Base-by-base conservation (phyloP, 2,329 filamentous ascomycete genomes). In the Aspergillus terreus region DNA sequence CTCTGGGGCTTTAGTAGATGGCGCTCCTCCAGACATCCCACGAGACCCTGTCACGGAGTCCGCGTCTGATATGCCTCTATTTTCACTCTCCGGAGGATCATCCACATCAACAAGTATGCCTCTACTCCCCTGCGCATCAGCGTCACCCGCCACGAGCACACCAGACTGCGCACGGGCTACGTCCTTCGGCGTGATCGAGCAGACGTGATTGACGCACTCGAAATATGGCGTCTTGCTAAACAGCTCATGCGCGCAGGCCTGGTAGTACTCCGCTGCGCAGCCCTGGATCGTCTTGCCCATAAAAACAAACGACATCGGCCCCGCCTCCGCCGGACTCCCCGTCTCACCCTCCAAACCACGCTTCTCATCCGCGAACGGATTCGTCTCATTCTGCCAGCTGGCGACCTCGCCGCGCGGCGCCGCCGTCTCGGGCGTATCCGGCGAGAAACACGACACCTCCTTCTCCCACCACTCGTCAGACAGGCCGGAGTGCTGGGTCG, bases 241-340 rank as follows among this genome's bases (percentile, higher is more conserved):
- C n/a, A 72, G 55, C 42, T 77, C 74, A 53, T 76, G 69, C 1
- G 73, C 69, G 55, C 72, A 74, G 4, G 74, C 75, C 58, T 76
- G 73, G 46, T 71, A 74, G 51, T 75, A 74, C 50, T 75, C 72
- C 2, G 71, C 70, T 1, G 71, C 70, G 21, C 61, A 55, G 3
- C 71, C 71, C 23, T 70, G 61, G 4, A 70, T 62, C 6, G 55
- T 46, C 11, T 55, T 52, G 12, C 60, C 61, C 1, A 60, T 55
- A 40, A 66, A 65, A 54, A 63, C 62, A 19, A 62, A 60, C 4
- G 63, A 63, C 25, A 47, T 19, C 6, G 33, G 30, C 15, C 21
- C 42, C 10, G 27, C 38, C 2, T 51, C 47, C 14, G 15, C 36
- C 10, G 36, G 15, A 12, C 36, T 27, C 30, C 49, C 25, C 3